phyloP scores from a whole-genome alignment of 805 yeast genomes.

The Kregervanrija fluxuum region DNA sequence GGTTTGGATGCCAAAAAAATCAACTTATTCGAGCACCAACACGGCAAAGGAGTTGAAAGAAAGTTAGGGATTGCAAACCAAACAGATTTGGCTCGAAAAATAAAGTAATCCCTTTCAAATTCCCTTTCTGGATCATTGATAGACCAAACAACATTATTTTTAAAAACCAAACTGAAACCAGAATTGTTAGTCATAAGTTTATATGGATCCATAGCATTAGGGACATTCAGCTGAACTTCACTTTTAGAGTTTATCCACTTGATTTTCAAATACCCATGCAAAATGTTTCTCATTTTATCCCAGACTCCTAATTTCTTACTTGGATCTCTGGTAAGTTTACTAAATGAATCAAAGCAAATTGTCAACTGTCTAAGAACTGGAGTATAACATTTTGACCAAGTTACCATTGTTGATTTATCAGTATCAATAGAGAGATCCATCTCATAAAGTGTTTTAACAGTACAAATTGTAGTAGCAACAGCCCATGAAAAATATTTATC shows the following conservation, averaged over 20 bases:
- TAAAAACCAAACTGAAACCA: conserved; percentile 74
- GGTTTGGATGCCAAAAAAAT: conserved; percentile 38
- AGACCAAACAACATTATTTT: conserved; percentile 48
- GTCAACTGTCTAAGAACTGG: conserved; percentile 79
- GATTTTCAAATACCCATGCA: conserved; percentile 61
- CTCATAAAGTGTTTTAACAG: conserved; percentile 66
- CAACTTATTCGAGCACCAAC: conserved; percentile 50
- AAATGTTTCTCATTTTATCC: conserved; percentile 75
- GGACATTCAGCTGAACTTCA: conserved; percentile 50
- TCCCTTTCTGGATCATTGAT: conserved; percentile 58
- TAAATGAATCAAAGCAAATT: conserved; percentile 71
- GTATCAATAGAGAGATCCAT: conserved; percentile 50
- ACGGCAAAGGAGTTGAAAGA: conserved; percentile 42
- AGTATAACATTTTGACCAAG: conserved; percentile 82
- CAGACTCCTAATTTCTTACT: conserved; percentile 83
- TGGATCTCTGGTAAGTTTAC: conserved; percentile 87
- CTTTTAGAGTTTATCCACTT: conserved; percentile 40
- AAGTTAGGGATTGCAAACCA: conserved; percentile 74
- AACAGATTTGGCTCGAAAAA: conserved; percentile 54
- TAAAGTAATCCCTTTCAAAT: conserved; percentile 53
- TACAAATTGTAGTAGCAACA: conserved; percentile 69
- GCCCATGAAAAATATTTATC: conserved; percentile 45
- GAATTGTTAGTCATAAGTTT: conserved; percentile 55
- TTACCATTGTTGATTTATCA: conserved; percentile 50
- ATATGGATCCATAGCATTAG: conserved; percentile 79